Base-by-base conservation (phyloP, 2,329 filamentous ascomycete species). In the Penicillium sp. region DNA sequence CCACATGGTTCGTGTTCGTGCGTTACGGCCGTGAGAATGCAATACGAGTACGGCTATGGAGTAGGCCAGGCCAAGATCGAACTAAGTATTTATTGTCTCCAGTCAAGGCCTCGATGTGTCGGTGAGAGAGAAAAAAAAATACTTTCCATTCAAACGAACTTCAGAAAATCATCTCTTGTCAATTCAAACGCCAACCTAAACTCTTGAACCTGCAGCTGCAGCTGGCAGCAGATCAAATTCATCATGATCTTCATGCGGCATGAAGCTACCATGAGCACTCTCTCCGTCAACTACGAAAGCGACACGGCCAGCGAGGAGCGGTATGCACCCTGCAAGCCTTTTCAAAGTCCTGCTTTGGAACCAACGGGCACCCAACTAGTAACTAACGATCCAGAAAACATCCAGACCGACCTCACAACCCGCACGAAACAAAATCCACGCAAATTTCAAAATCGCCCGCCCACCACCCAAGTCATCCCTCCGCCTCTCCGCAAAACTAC, bases 381-480 rank as follows among this genome's bases (percentile, higher is more conserved):
- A 27, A 27, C 24, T 27, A 27, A 27, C 24, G 6, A 27, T 27
- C 24, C 24, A 6, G 3, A 27, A 7, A 13, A 22, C 31, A 9
- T 3, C 11, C n/a, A 65, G 63, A 49, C 50, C 51, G n/a, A 37
- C 52, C 2, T 56, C 50, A 3, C 55, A 62, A 52, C 57, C 54
- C 18, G 53, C 57, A 27, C 55, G 55, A 24, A 39, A 47, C 19
- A 70, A 70, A 63, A 69, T 67, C 31, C 63, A 66, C 43, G 61
- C 65, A 18, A 62, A 60, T 33, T 74, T 74, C 56, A 64, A 68
- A 41, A 66, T 74, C 36, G 71, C 71, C 10, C 67, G 65, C 33
- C 72, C 70, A 13, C 68, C 72, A 5, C 68, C 70, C 13, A 73
- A 72, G 66, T 67, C 66, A 22, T 60, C 62, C 6, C 61, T 74